phyloP scores from a whole-genome alignment of 2,329 filamentous ascomycete species.

The Capronia americana region DNA sequence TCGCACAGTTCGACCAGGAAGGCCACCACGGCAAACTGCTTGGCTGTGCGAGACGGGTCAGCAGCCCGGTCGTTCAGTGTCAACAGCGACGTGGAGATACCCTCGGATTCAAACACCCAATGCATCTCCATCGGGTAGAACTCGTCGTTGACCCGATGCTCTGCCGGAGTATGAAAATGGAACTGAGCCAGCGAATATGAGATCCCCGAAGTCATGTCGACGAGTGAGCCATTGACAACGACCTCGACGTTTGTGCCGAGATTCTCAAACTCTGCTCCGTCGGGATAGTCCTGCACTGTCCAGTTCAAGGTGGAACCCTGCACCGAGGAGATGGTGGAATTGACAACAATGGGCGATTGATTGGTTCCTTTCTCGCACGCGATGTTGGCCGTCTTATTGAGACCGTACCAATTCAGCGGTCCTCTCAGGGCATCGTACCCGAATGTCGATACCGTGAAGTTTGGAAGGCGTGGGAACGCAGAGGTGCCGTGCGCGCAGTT shows the following conservation, averaged over 20 bases:
- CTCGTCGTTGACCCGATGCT: slow-evolving; percentile 1
- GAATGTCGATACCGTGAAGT: slow-evolving; percentile 8
- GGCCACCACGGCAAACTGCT: slow-evolving; percentile 8
- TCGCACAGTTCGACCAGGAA: slow-evolving; percentile 10
- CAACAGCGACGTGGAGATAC: not conserved
- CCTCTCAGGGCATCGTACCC: slow-evolving; percentile 6
- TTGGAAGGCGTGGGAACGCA: not conserved
- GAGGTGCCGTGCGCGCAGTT: slow-evolving; percentile 11
- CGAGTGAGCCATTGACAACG: slow-evolving; percentile 5
- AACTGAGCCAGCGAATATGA: slow-evolving; percentile 1
- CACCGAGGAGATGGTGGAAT: not conserved
- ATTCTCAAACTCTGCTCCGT: not conserved
- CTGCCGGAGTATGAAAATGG: slow-evolving; percentile 6
- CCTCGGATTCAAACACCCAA: slow-evolving; percentile 9
- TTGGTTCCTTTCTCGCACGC: not conserved
- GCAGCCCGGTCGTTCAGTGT: not conserved
- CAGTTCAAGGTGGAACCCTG: not conserved
- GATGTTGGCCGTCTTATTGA: slow-evolving; percentile 4
- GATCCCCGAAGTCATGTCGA: not conserved
- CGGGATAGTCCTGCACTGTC: slow-evolving; percentile 3
- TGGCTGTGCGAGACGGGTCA: not conserved
- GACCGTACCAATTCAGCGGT: slow-evolving; percentile 10
- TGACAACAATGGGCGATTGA: slow-evolving; percentile 3
- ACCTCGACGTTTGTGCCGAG: slow-evolving; percentile 10
- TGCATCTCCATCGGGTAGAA: slow-evolving; percentile 14